Evolutionary conservation across 345 rosid genomes (phyloP).

Genomic region (Eucalyptus brandiana): DNA sequence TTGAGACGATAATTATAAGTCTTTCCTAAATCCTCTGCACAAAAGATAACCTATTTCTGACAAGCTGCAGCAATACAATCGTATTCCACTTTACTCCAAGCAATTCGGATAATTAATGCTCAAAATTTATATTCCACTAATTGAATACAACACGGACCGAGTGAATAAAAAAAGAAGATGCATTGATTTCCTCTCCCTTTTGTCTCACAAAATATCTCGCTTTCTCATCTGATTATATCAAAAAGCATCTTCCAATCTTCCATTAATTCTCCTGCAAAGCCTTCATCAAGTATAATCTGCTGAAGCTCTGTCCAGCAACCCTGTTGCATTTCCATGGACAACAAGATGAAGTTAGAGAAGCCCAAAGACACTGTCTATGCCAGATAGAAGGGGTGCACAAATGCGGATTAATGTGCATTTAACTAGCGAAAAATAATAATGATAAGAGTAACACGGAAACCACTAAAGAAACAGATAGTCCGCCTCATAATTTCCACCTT

Average conservation of each 20-base stretch:
- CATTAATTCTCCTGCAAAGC: constrained; percentile 70
- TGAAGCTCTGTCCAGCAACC: constrained; percentile 94
- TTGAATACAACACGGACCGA: neutral
- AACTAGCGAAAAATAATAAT: neutral
- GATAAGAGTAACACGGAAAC: neutral
- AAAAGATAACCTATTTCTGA: neutral
- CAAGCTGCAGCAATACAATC: neutral
- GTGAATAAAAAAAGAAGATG: neutral
- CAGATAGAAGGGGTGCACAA: neutral
- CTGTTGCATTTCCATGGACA: constrained; percentile 22
- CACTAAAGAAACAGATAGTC: neutral
- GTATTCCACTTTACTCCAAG: neutral
- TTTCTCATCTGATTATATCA: neutral
- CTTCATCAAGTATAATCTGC: constrained; percentile 68
- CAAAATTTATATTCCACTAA: neutral
- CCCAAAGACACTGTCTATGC: neutral
- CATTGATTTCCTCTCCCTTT: neutral
- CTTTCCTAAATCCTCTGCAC: neutral
- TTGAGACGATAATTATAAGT: neutral
- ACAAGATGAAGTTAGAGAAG: neutral
- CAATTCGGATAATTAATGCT: neutral
- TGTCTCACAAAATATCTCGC: neutral
- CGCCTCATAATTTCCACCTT: neutral
- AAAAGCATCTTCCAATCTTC: neutral
- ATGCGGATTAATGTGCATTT: neutral